Conservation (phyloP, 352 stramenopile species). For the Globisporangium orthogonon region DNA sequence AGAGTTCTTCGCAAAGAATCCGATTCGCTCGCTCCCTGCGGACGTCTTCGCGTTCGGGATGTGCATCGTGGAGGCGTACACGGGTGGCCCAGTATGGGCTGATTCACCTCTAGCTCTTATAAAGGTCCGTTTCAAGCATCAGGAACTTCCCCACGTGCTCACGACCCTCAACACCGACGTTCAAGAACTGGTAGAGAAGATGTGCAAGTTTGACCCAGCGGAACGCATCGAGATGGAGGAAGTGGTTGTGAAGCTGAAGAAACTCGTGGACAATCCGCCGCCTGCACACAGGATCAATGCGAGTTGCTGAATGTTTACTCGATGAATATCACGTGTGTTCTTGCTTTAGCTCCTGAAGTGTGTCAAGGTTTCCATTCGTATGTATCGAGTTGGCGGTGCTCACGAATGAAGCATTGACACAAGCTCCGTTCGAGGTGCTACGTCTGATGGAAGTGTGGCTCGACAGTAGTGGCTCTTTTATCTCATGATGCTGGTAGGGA, state of each 20-base stretch:
- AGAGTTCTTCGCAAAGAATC: not conserved
- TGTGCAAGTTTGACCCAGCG: not conserved
- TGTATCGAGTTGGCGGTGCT: too few relatives aligned
- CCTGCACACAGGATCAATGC: not conserved
- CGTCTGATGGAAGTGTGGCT: too few relatives aligned
- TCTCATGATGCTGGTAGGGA: too few relatives aligned
- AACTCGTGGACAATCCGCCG: not conserved
- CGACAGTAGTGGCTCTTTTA: too few relatives aligned
- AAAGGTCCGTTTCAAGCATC: not conserved
- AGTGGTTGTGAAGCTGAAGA: not conserved
- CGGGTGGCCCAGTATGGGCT: not conserved
- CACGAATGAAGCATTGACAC: too few relatives aligned
- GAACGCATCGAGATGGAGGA: not conserved
- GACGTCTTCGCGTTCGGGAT: conserved; percentile 1
- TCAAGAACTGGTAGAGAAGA: not conserved
- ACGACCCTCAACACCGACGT: not conserved
- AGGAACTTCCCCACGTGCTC: not conserved
- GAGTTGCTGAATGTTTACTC: too few relatives aligned
- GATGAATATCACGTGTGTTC: too few relatives aligned
- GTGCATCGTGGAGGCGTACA: conserved; percentile 3
- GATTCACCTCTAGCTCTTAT: too few relatives aligned
- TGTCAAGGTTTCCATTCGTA: too few relatives aligned
- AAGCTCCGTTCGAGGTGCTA: too few relatives aligned
- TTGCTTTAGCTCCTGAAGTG: too few relatives aligned
- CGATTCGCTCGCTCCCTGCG: not conserved